Evolutionary conservation across 139 green algal genomes (phyloP), one percentile per base, ranked within the genome.

Genomic region (Closterium sp.): DNA sequence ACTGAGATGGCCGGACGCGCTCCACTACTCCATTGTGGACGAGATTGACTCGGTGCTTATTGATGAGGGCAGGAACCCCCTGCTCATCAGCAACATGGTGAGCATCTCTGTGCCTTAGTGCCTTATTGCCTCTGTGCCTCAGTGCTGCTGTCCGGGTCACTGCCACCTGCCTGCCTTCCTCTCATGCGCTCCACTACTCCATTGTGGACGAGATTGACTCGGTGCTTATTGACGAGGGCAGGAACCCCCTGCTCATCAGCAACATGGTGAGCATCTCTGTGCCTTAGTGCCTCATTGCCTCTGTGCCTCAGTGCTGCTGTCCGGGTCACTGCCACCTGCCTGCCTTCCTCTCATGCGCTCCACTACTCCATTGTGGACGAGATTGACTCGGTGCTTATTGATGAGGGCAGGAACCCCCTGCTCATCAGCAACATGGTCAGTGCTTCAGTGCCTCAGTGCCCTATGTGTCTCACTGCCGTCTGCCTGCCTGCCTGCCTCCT

Each of bases 201-300:
- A 96, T 99, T 17, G 96, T 99, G 10, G 97, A 98, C 88, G 97
- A 98, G 92, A 97, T 97, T 17, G 97, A 98, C 94, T 96, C 94
- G 1, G 91, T 98, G 30, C 92, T 98, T 32, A 97, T 98, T n/a
- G 97, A 98, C 87, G 96, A 97, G 38, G 95, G 94, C 31, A 86
- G 94, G 70, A 97, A 95, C 70, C 97, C 97, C 0, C 85, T 87
- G 62, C 62, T 79, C 62, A 79, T 79, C 62, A 79, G 13, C 50
- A 73, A 73, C 50, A 73, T 73, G 50, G 50, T 73, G 50, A 70
- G 45, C 10, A 4, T 4, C 11, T 70, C 45, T 70, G 5, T 19
- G n/a, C n/a, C 42, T 62, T 7, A 62, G n/a, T n/a, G n/a, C n/a
- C n/a, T n/a, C n/a, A n/a, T n/a, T n/a, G n/a, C n/a, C n/a, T n/a